Evolutionary conservation across 352 stramenopile species (phyloP).

Genomic region (Phytophthora chlamydospora): DNA sequence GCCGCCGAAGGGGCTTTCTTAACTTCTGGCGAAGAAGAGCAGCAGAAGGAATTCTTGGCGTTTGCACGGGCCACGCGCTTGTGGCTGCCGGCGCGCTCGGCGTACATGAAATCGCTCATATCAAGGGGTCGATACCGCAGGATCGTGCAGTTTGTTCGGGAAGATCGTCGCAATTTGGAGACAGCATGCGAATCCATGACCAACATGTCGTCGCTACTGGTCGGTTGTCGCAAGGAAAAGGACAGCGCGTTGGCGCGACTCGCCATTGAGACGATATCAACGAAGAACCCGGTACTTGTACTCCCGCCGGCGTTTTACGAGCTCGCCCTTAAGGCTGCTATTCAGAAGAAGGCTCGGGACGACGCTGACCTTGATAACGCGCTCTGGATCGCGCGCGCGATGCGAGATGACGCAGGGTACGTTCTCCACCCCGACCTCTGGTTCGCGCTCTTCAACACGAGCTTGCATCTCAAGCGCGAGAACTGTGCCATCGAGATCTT

Average conservation of each 20-base stretch:
- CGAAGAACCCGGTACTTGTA: not conserved
- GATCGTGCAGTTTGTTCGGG: constrained; percentile 1
- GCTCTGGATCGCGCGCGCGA: constrained; percentile 37
- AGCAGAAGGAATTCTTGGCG: not conserved
- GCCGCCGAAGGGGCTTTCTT: not conserved
- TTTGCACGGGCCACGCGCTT: constrained; percentile 11
- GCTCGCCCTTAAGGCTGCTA: constrained; percentile 9
- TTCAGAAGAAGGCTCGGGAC: constrained; percentile 9
- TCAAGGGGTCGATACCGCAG: constrained; percentile 4
- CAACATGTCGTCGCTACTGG: constrained; percentile 7
- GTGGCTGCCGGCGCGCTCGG: constrained; percentile 9
- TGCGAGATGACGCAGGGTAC: constrained; percentile 42
- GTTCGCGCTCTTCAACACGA: constrained; percentile 48
- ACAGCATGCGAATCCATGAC: constrained; percentile 2
- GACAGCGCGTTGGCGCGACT: constrained; percentile 8
- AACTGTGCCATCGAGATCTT: constrained; percentile 36
- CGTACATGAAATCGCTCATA: constrained; percentile 11
- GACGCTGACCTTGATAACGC: constrained; percentile 30
- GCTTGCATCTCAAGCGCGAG: constrained; percentile 33
- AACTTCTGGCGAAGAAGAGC: not conserved
- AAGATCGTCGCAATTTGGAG: constrained; percentile 11
- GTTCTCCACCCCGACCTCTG: constrained; percentile 41
- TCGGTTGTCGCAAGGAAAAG: constrained; percentile 9
- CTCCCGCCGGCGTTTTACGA: constrained; percentile 6
- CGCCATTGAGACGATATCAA: constrained; percentile 9